Conservation (phyloP, 2,329 filamentous ascomycete genomes). For the Triangularia verruculosa region DNA sequence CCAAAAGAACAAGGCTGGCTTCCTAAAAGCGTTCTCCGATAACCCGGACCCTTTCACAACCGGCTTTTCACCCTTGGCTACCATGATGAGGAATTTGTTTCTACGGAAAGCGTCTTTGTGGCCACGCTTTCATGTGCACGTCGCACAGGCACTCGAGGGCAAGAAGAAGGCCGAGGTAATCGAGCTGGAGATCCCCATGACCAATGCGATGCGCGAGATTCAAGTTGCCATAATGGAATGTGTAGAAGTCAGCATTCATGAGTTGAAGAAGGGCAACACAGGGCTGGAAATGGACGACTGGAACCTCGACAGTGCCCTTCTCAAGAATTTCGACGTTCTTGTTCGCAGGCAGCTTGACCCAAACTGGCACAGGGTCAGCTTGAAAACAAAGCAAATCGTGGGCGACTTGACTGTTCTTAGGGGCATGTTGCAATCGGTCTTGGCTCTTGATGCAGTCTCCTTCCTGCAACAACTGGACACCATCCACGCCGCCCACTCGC, state of each 20-base stretch:
- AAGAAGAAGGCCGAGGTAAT: slow-evolving; percentile 94
- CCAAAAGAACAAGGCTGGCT: slow-evolving; percentile 90
- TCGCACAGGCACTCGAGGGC: slow-evolving; percentile 85
- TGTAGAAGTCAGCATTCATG: slow-evolving; percentile 89
- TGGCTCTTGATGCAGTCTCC: slow-evolving; percentile 84
- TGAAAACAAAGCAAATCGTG: slow-evolving; percentile 92
- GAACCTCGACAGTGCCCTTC: slow-evolving; percentile 89
- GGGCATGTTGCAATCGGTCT: slow-evolving; percentile 74
- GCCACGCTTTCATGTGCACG: slow-evolving; percentile 88
- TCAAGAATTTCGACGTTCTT: slow-evolving; percentile 87
- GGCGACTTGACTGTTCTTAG: slow-evolving; percentile 81
- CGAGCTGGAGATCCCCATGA: slow-evolving; percentile 95
- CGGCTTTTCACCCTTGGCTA: slow-evolving; percentile 83
- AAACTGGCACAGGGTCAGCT: slow-evolving; percentile 95
- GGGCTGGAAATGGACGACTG: slow-evolving; percentile 95
- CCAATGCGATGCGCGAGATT: slow-evolving; percentile 86
- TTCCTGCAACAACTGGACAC: slow-evolving; percentile 94
- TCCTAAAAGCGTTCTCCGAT: slow-evolving; percentile 95
- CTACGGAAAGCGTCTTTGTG: slow-evolving; percentile 84
- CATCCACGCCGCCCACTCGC: slow-evolving; percentile 85
- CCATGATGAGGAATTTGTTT: slow-evolving; percentile 91
- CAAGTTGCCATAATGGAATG: slow-evolving; percentile 95
- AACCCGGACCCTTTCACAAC: slow-evolving; percentile 85
- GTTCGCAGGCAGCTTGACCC: slow-evolving; percentile 88
- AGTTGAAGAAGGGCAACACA: slow-evolving; percentile 86